phyloP scores from a whole-genome alignment of 1,284 basidiomycete species.

The Puccinia novopanici region DNA sequence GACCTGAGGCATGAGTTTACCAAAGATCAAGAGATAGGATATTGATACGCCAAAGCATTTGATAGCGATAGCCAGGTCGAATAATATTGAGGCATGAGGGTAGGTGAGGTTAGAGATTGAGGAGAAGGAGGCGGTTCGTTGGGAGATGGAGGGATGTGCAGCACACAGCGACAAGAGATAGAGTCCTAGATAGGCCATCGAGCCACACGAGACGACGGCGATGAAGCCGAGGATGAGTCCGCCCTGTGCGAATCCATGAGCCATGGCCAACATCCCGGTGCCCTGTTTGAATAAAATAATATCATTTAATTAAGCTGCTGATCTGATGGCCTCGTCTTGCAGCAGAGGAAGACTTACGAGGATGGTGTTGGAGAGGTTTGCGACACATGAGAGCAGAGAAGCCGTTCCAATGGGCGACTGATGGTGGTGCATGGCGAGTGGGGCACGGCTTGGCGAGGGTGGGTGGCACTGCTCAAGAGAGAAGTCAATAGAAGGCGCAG shows the following conservation, averaged over 20 bases:
- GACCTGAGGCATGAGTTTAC: conserved; percentile 82
- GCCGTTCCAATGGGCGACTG: conserved; percentile 18
- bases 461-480: too few species aligned
- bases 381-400: conserved; percentile 55
- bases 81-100: conserved; percentile 74
- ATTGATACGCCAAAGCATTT: conserved; percentile 97
- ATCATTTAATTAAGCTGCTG: background rate
- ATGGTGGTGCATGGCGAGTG: conserved; percentile 11
- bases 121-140: conserved; percentile 78
- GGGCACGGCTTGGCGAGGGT: too few species aligned
- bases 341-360: conserved; percentile 54
- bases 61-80: conserved; percentile 89
- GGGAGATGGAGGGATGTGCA: conserved; percentile 68
- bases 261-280: conserved; percentile 57
- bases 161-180: conserved; percentile 87
- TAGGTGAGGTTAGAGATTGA: conserved; percentile 81
- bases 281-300: conserved; percentile 14
- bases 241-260: conserved; percentile 60
- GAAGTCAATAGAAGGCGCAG: too few species aligned
- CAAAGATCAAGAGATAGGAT: conserved; percentile 65
- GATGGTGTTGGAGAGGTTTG: conserved; percentile 59
- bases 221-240: conserved; percentile 70
- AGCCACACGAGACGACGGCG: conserved; percentile 83
- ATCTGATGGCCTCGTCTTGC: background rate
- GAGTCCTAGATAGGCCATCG: conserved; percentile 78